Percentiles rank a stretch among this genome's conserved stretches.
Conservation (phyloP, 805 yeast species). For the Candida ponderosae region DNA sequence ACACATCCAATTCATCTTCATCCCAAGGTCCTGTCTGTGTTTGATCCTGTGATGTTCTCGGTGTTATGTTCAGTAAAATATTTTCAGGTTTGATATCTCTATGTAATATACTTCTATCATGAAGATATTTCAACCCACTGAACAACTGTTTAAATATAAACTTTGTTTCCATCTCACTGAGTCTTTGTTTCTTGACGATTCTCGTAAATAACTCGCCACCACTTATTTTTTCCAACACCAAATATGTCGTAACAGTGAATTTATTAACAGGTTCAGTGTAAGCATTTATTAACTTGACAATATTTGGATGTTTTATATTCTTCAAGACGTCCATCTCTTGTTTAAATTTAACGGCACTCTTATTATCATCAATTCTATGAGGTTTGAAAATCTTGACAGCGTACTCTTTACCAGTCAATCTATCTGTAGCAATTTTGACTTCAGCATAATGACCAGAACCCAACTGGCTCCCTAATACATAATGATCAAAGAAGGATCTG, state of each 20-base stretch:
- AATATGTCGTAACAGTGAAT: conserved; percentile 35
- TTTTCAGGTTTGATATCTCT: conserved; percentile 79
- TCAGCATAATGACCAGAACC: conserved; percentile 79
- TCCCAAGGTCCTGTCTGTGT: conserved; percentile 34
- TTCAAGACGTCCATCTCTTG: conserved; percentile 63
- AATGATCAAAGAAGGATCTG: conserved; percentile 48
- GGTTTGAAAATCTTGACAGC: conserved; percentile 75
- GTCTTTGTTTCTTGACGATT: conserved; percentile 53
- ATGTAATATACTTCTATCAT: conserved; percentile 64
- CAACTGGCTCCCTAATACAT: conserved; percentile 42
- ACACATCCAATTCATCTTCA: conserved; percentile 48
- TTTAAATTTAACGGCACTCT: conserved; percentile 36
- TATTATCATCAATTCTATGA: conserved; percentile 31
- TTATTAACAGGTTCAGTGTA: conserved; percentile 48
- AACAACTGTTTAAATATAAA: conserved; percentile 58
- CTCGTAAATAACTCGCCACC: conserved; percentile 74
- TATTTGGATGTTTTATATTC: conserved; percentile 61
- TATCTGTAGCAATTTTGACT: conserved; percentile 62
- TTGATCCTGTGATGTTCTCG: conserved; percentile 22
- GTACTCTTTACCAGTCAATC: conserved; percentile 48
- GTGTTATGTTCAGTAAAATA: conserved; percentile 44
- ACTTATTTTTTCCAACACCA: conserved; percentile 66
- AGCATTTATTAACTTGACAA: conserved; percentile 55
- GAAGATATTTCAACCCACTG: conserved; percentile 59
- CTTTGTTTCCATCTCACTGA: conserved; percentile 55